Conservation (phyloP, 441 rosid genomes). For the Eutrema salsugineum region DNA sequence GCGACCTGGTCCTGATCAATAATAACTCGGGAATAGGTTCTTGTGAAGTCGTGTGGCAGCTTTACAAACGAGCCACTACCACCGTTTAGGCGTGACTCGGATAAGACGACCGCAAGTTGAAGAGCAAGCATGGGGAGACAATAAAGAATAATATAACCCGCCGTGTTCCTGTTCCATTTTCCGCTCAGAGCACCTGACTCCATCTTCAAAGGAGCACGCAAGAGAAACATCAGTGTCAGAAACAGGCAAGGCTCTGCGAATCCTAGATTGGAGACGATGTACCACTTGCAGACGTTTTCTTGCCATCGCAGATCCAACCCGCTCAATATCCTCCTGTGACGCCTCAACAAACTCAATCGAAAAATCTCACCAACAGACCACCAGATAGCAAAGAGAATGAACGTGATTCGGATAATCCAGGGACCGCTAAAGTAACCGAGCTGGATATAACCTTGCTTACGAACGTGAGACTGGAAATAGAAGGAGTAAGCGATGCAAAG, state of each 20-base stretch:
- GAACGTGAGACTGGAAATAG: conserved; percentile 71
- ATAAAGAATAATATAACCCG: conserved; percentile 54
- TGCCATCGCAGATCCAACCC: conserved; percentile 75
- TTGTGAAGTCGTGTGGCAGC: conserved; percentile 70
- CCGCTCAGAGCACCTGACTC: conserved; percentile 63
- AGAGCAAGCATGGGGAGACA: conserved; percentile 80
- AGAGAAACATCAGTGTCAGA: conserved; percentile 79
- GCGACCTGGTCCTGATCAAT: conserved; percentile 40
- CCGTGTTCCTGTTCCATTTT: conserved; percentile 82
- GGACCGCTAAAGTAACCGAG: conserved; percentile 86
- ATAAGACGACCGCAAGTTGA: conserved; percentile 68
- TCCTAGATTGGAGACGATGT: conserved; percentile 89
- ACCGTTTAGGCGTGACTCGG: conserved; percentile 61
- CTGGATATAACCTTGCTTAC: conserved; percentile 43
- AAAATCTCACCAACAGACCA: conserved; percentile 87
- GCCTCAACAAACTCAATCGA: conserved; percentile 71
- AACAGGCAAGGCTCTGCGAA: conserved; percentile 97
- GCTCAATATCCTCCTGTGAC: conserved; percentile 50
- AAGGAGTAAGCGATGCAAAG: conserved; percentile 75
- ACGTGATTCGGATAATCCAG: conserved; percentile 81
- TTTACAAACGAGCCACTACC: conserved; percentile 40
- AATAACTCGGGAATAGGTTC: conserved; percentile 36
- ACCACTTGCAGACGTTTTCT: conserved; percentile 82
- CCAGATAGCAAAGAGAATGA: conserved; percentile 75
- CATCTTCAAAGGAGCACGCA: conserved; percentile 91